Evolutionary conservation across 352 stramenopile genomes (phyloP).

Genomic region (Globisporangium cylindrosporum): DNA sequence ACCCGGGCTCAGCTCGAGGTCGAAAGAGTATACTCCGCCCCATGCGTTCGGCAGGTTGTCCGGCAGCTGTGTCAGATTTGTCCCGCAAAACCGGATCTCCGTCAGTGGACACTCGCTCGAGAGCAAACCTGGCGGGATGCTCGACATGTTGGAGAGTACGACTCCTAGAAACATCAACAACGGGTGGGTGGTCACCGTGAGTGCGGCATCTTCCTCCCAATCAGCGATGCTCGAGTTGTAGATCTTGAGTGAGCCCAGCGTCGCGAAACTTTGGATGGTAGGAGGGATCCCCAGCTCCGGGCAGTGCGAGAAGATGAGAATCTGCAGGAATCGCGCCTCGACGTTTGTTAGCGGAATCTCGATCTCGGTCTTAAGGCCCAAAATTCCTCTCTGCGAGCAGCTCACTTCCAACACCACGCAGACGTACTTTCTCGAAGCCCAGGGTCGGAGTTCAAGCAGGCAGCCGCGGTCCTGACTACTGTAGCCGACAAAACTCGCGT

Average conservation of each 20-base stretch:
- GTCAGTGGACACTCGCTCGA: background rate
- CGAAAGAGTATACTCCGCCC: background rate
- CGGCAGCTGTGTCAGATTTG: constrained; percentile 12
- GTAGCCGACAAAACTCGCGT: background rate
- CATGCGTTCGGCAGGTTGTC: constrained; percentile 4
- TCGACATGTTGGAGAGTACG: constrained; percentile 3
- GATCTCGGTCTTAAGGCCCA: background rate
- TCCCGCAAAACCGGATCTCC: constrained; percentile 13
- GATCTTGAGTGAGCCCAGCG: constrained; percentile 13
- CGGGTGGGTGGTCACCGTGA: constrained; percentile 5
- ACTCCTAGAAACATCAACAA: constrained; percentile 2
- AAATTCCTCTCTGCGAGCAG: background rate
- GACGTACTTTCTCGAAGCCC: background rate
- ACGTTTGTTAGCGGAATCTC: background rate
- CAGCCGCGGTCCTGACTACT: background rate
- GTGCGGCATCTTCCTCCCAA: constrained; percentile 10
- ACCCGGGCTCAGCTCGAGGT: constrained; percentile 3
- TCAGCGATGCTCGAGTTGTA: constrained; percentile 6
- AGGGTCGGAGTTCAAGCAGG: constrained; percentile 8
- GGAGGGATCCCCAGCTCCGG: background rate
- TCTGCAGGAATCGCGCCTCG: background rate
- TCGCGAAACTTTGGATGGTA: background rate
- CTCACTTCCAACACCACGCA: constrained; percentile 16
- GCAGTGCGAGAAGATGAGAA: constrained; percentile 13
- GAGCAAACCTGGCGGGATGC: constrained; percentile 10